Evolutionary conservation across 768 basidiomycete genomes (phyloP), one percentile per base, ranked within the genome.

Genomic region (Serendipita vermifera): DNA sequence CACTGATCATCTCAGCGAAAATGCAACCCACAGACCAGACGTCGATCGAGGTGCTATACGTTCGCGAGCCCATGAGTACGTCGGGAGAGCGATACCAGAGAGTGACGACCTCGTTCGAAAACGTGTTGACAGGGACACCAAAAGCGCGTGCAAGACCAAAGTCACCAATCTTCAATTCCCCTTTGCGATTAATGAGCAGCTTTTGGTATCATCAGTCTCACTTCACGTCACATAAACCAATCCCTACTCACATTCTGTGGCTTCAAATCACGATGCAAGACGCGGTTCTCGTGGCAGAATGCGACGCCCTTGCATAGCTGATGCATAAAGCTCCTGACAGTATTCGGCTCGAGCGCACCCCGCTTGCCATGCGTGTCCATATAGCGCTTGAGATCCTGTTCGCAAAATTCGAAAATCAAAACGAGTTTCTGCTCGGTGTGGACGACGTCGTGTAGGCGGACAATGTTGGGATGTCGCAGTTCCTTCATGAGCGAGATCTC

Each of bases 401-500:
- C 96, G 69, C 92, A 96, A 67, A 81, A 98, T 71, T 99, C 96
- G 69, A 98, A 99, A 62, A 99, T 93, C 58, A 99, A 85, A 60
- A 97, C 87, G 48, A 99, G 83, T 63, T 98, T 97, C 5, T 89
- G 87, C 71, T 99, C 96, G 15, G 93, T 98, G 70, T 99, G 96
- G 61, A 98, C 97, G 48, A 99, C 96, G 69, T 98, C 96, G 73
- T 98, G 85, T 17, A 99, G 80, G 64, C 96, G 83, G 66, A 99
- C 90, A 66, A 99, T 94, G 72, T 99, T 99, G 74, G 89, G 83
- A 64, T 99, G 96, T 70, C 96, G 96, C 65, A 99, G 83, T 68
- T 99, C 96, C 69, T 99, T 98, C 93, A 98, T 97, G 62, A 98
- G 79, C 38, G 89, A 93, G 64, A 99, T 98, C 75, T 99, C 96